Evolutionary conservation across 225 moss, liverwort and hornwort genomes (phyloP), one percentile per base, ranked within the genome.

Genomic region (Marchantia paleacea): DNA sequence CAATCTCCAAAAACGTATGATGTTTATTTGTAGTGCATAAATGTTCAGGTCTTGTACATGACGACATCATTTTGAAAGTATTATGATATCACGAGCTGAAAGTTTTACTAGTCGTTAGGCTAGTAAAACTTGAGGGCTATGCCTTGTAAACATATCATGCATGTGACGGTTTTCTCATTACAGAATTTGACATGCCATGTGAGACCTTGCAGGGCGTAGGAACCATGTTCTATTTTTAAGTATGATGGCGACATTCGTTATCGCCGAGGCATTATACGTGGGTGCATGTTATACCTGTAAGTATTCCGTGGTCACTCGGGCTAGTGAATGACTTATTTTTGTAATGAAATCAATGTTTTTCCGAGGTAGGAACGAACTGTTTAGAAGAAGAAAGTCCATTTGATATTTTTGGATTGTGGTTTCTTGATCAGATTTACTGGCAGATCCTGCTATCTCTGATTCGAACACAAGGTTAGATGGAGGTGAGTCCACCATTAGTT

Each of bases 211-310:
- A 81, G 81, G 82, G 55, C 68, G 82, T 12, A 82, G 70, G 52
- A 82, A 82, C 69, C 82, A 82, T 62, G 76, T 71, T 60, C 39
- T 55, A 13, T 82, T 82, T 62, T 50, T 82, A 28, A 1, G 39
- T 55, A 69, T 82, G 69, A 68, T 82, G 14, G 16, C 77, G 69
- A 69, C 47, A 57, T 82, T 82, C 39, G 26, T 82, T 18, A 7
- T 48, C 10, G 76, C 58, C 15, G 82, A 82, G n/a, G 48, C 50
- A 61, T 61, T 82, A 51, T 82, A 76, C 50, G 10, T 77, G 4
- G 50, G 50, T 47, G 68, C 82, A 2, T 76, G 64, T 13, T 25
- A 47, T 0, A 47, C 11, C 7, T 76, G 81, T 81, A 58, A 81
- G 81, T 81, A 52, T 50, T 72, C 24, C 8, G 22, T 22, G 19